Evolutionary conservation across 164 flowering plant genomes (phyloP), one percentile per base, ranked within the genome.

Genomic region (Liquidambar formosana): DNA sequence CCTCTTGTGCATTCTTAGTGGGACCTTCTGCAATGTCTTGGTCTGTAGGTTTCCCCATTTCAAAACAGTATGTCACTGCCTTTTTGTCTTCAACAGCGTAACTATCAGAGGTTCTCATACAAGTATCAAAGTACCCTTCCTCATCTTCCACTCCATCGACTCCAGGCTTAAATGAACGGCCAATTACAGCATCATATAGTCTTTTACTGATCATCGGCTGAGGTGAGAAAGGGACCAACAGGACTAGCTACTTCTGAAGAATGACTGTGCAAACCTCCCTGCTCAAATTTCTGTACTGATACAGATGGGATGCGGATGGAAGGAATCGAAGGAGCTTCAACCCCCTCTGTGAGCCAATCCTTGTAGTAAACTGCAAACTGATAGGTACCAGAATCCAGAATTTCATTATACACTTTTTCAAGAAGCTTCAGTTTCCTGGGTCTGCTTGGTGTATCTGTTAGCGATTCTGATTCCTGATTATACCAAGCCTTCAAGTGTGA

Each of bases 321-420:
- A 72, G 94, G 94, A 63, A 88, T 13, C 0, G 81, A 25, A 71
- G 94, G 94, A 70, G 82, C 79, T 76, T 91, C 86, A 70, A 75
- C 74, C 43, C 88, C 86, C 33, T 84, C 89, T 10, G 88, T 81
- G 41, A 91, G 86, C 94, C 97, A 91, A 57, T 86, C 89, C 78
- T 86, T 86, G 78, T 91, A 91, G 71, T 91, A 91, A 75, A 77
- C 76, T 22, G 94, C 97, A 78, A 85, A 85, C 56, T 83, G 87
- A 60, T 71, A 78, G 57, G 97, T 89, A 26, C 90, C 85, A 18
- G 81, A 76, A 75, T 88, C 89, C 74, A 88, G 60, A 74, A 71
- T 77, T 70, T 88, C 89, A 77, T 83, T 82, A 38, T 89, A 86
- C 18, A 80, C 81, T 75, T 85, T 82, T 22, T 84, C 82, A 44